phyloP scores from a whole-genome alignment of 768 basidiomycete species.

The Macrolepiota fuliginosa region DNA sequence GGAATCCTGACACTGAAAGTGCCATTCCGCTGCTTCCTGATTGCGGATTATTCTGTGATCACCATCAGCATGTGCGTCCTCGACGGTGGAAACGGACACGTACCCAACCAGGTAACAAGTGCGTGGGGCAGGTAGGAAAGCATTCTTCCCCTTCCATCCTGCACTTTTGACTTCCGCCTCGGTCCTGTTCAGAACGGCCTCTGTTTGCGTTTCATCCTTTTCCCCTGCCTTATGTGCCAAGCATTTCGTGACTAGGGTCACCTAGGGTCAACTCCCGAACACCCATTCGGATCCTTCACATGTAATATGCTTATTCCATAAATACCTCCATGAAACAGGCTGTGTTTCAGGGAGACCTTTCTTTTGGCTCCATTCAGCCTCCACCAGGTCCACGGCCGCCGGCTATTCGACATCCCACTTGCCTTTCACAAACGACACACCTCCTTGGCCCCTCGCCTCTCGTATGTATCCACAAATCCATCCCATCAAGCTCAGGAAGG shows the following conservation, averaged over 20 bases:
- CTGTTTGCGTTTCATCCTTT: slow-evolving; percentile 2
- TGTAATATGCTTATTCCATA: not conserved
- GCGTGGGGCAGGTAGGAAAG: not conserved
- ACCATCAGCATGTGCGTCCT: not conserved
- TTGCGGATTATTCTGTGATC: not conserved
- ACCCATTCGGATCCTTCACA: not conserved
- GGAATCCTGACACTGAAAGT: slow-evolving; percentile 7
- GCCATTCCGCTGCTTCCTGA: not conserved
- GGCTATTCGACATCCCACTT: not conserved
- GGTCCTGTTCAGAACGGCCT: not conserved
- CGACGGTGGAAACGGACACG: not conserved
- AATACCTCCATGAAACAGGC: slow-evolving; percentile 4
- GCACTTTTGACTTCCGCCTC: not conserved
- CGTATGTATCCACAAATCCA: too few species aligned
- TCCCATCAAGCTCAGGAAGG: too few species aligned
- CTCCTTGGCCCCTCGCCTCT: too few species aligned
- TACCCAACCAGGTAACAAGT: not conserved
- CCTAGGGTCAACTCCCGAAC: too few species aligned
- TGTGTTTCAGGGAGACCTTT: not conserved
- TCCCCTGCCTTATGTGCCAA: not conserved
- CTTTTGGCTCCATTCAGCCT: not conserved
- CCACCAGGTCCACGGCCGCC: not conserved
- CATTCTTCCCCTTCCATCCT: not conserved
- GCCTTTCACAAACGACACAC: not conserved
- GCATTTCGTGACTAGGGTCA: not conserved